Evolutionary conservation across 2,329 filamentous ascomycete genomes (phyloP).

Genomic region (Diaporthe ampelina): DNA sequence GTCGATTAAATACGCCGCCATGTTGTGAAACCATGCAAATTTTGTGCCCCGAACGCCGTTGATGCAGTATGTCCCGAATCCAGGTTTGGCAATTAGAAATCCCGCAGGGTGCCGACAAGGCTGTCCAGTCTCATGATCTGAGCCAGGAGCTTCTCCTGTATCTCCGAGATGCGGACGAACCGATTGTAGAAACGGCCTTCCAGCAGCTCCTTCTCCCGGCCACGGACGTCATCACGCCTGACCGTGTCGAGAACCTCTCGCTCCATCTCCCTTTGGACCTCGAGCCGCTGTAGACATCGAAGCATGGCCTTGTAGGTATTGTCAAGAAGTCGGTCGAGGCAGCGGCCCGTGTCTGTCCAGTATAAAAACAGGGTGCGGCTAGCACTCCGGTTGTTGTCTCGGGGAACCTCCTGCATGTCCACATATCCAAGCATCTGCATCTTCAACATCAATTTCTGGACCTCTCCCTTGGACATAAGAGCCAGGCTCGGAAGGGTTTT

Average conservation of each 20-base stretch:
- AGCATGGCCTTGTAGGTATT: constrained; percentile 93
- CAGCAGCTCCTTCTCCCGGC: constrained; percentile 85
- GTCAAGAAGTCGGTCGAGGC: constrained; percentile 78
- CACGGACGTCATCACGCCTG: constrained; percentile 87
- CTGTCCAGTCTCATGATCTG: constrained; percentile 89
- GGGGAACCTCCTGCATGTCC: constrained; percentile 94
- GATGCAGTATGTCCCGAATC: constrained; percentile 43
- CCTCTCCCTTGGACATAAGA: constrained; percentile 86
- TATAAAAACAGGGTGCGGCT: constrained; percentile 91
- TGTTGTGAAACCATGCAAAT: constrained; percentile 32
- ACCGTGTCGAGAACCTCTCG: constrained; percentile 83
- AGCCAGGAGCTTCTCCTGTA: constrained; percentile 80
- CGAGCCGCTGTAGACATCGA: constrained; percentile 83
- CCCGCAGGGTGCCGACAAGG: constrained; percentile 84
- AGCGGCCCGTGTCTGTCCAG: constrained; percentile 86
- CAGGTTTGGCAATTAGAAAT: constrained; percentile 67
- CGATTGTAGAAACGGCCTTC: constrained; percentile 78
- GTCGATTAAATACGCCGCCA: constrained; percentile 38
- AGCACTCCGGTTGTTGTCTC: constrained; percentile 85
- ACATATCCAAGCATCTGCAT: constrained; percentile 90
- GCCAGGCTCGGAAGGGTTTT: constrained; percentile 86
- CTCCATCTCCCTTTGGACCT: constrained; percentile 80
- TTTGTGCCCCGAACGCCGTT: constrained; percentile 43
- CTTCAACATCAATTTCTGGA: constrained; percentile 85
- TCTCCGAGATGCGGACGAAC: constrained; percentile 63